Evolutionary conservation across 148 eudicot species (phyloP).

Genomic region (Limonium bicolor): DNA sequence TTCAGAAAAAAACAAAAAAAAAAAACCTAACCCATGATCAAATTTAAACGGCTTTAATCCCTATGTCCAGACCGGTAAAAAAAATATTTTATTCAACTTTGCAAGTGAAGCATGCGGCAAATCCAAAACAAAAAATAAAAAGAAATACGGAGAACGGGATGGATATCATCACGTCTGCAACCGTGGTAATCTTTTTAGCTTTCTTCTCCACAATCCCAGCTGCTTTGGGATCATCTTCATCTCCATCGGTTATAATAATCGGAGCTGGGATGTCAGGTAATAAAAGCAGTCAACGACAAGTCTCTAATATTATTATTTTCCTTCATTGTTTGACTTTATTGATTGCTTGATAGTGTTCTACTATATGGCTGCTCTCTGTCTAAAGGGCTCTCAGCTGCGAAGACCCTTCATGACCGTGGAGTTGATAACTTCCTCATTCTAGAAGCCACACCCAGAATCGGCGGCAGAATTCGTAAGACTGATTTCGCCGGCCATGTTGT

Average conservation of each 20-base stretch:
- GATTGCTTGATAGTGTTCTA: neutral
- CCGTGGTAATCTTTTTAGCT: too few relatives aligned
- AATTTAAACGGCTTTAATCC: too few relatives aligned
- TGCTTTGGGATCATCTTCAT: neutral
- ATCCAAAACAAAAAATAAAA: too few relatives aligned
- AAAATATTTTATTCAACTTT: too few relatives aligned
- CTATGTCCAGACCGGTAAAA: too few relatives aligned
- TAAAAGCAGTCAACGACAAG: neutral
- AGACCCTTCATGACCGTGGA: conserved; percentile 12
- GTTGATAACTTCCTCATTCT: conserved; percentile 13
- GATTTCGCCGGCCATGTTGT: conserved; percentile 15
- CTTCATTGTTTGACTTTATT: neutral
- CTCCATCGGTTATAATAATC: conserved; percentile 17
- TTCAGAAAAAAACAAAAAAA: too few relatives aligned
- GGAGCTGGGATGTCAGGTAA: conserved; percentile 33
- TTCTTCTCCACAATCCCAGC: neutral
- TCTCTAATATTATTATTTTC: neutral
- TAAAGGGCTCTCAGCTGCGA: conserved; percentile 20
- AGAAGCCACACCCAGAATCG: conserved; percentile 19
- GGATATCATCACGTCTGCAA: too few relatives aligned
- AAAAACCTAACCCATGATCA: too few relatives aligned
- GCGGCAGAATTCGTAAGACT: conserved; percentile 17
- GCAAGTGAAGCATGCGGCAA: too few relatives aligned
- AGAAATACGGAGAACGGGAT: too few relatives aligned
- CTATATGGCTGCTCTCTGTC: too few relatives aligned